Evolutionary conservation across 2,329 filamentous ascomycete species (phyloP), one percentile per base, ranked within the genome.

Genomic region (Pestalotiopsis fici): DNA sequence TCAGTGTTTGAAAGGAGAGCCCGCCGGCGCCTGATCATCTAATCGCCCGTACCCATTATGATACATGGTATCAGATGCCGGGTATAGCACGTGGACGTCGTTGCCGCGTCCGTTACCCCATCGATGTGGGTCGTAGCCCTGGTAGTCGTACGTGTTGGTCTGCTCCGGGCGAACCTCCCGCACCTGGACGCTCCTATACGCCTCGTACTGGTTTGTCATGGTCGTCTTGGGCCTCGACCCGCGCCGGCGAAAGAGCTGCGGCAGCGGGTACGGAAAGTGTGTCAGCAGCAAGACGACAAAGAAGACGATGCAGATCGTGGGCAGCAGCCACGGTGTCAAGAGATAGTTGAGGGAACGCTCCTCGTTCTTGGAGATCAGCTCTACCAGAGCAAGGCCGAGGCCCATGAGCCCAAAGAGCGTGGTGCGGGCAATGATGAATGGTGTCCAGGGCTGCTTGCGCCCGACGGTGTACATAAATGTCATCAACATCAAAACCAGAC

Each of bases 391-490:
- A 1, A 76, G 67, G 7, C 68, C 72, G 47, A 73, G 37, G 9
- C 71, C 74, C 25, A 72, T 47, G 11, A 73, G 35, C 27, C 70
- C 65, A 67, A 73, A 75, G 18, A 74, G 27, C 15, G 56, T 59
- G 11, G 70, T 68, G 15, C 72, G 74, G 28, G 70, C 7, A 63
- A 67, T 68, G 59, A 72, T 66, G 66, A 78, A 70, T 59, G 79
- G 76, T 15, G 54, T 68, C 71, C 70, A 71, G 1, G 60, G 28
- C 21, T 66, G 60, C 60, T 65, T 64, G 6, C 61, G 68, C 18
- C 69, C 68, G 35, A 73, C 37, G 47, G 71, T 60, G 66, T 67
- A 70, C 39, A 76, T 69, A n/a, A 69, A 12, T 54, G 69, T 74
- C 69, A 76, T 71, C 35, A 71, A 59, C 18, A 76, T 69, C 2